Conservation (phyloP, 768 basidiomycete genomes). For the Tylopilus felleus region DNA sequence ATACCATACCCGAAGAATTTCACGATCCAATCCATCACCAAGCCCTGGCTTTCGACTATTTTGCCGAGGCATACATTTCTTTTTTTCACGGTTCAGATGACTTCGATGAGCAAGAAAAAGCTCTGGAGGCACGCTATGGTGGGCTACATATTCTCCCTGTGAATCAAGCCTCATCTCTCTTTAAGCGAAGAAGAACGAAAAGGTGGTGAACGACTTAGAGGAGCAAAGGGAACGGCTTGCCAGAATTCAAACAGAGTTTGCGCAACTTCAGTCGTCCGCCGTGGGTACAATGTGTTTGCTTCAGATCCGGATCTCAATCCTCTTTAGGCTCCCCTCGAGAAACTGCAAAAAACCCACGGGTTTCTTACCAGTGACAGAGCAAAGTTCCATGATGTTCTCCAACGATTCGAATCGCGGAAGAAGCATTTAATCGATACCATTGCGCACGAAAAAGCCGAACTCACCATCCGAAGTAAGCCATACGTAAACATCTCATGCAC, state of each 20-base stretch:
- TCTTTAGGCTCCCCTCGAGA: slow-evolving; percentile 57
- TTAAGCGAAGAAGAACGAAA: slow-evolving; percentile 68
- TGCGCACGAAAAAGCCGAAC: slow-evolving; percentile 62
- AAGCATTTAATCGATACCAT: slow-evolving; percentile 67
- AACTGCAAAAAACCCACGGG: slow-evolving; percentile 59
- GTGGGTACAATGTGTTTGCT: slow-evolving; percentile 35
- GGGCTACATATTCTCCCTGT: slow-evolving; percentile 12
- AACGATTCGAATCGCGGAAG: slow-evolving; percentile 65
- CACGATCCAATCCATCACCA: slow-evolving; percentile 70
- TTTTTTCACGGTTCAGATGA: slow-evolving; percentile 69
- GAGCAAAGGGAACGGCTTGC: slow-evolving; percentile 47
- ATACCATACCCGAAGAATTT: slow-evolving; percentile 68
- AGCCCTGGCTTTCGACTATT: slow-evolving; percentile 76
- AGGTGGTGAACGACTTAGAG: slow-evolving; percentile 61
- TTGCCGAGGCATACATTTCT: slow-evolving; percentile 58
- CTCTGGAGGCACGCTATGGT: slow-evolving; percentile 79
- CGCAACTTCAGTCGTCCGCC: slow-evolving; percentile 58
- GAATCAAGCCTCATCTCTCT: background rate
- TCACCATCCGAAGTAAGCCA: slow-evolving; percentile 50
- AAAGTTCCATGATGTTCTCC: slow-evolving; percentile 74
- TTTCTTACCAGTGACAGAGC: slow-evolving; percentile 69
- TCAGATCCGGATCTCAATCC: background rate
- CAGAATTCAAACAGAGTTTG: slow-evolving; percentile 49
- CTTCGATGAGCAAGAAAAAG: slow-evolving; percentile 66
- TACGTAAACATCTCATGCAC: background rate